phyloP scores from a whole-genome alignment of 371 early-diverging fungal genomes.

The Thermomucor indicae-seudaticae region DNA sequence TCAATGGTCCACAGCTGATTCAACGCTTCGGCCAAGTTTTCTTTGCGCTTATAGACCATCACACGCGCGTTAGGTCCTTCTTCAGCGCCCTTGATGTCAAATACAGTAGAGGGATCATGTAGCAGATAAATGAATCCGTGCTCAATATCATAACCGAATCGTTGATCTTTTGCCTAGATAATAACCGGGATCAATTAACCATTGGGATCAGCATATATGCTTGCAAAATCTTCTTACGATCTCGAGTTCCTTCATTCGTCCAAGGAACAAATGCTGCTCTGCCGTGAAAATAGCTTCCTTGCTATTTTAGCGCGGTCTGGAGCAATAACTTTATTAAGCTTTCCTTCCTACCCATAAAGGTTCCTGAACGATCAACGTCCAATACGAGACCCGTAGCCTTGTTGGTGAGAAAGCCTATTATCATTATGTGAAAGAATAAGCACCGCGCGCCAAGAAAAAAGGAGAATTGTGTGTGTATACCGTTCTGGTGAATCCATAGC shows the following conservation, averaged over 20 bases:
- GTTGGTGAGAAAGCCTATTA: constrained; percentile 34
- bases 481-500: constrained; percentile 17
- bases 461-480: constrained; percentile 9
- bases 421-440: no score
- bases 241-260: constrained; percentile 34
- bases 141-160: constrained; percentile 29
- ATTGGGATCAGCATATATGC: no score
- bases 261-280: constrained; percentile 26
- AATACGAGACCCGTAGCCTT: constrained; percentile 29
- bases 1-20: constrained; percentile 38
- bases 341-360: constrained; percentile 24
- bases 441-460: neutral
- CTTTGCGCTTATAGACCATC: constrained; percentile 32
- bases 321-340: neutral
- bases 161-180: constrained; percentile 33
- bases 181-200: neutral
- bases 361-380: constrained; percentile 28
- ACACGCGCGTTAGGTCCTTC: constrained; percentile 23
- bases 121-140: constrained; percentile 29
- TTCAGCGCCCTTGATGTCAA: constrained; percentile 31
- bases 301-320: neutral
- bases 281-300: constrained; percentile 31
- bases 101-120: constrained; percentile 17
- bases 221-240: constrained; percentile 10
- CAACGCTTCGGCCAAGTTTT: constrained; percentile 16